Evolutionary conservation across 148 eudicot species (phyloP).

Genomic region (Cornus suecica): DNA sequence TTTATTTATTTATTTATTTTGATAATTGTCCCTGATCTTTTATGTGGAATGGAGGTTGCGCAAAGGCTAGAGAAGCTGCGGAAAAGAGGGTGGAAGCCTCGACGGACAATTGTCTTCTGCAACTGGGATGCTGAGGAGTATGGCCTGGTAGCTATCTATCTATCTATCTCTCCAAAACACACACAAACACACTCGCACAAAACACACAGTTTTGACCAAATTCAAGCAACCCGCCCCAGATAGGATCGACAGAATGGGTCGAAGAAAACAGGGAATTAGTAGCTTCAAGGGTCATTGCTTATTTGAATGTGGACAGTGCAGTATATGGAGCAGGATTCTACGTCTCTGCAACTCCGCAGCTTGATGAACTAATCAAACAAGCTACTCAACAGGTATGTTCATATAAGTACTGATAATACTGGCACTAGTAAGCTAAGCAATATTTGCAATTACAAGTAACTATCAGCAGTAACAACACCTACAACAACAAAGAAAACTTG

Average conservation of each 20-base stretch:
- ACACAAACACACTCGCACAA: no score
- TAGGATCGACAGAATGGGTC: slow-evolving; percentile 70
- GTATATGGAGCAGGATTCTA: slow-evolving; percentile 42
- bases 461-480: not conserved
- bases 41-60: slow-evolving; percentile 39
- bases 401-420: not conserved
- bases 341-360: slow-evolving; percentile 59
- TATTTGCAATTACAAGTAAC: not conserved
- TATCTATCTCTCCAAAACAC: slow-evolving; percentile 6
- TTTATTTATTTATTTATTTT: no score
- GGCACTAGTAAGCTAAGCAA: not conserved
- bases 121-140: slow-evolving; percentile 63
- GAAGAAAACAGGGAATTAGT: slow-evolving; percentile 60
- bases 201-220: not conserved
- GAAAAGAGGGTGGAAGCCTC: slow-evolving; percentile 57
- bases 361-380: slow-evolving; percentile 50
- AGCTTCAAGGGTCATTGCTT: slow-evolving; percentile 49
- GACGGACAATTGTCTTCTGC: slow-evolving; percentile 50
- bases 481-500: not conserved
- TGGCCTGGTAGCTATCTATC: slow-evolving; percentile 46
- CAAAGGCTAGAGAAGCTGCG: slow-evolving; percentile 47
- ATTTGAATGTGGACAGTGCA: slow-evolving; percentile 54
- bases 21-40: slow-evolving; percentile 7
- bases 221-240: slow-evolving; percentile 23
- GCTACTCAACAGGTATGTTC: slow-evolving; percentile 47